Conservation (phyloP, 208 protist genomes). For the Leishmania major region DNA sequence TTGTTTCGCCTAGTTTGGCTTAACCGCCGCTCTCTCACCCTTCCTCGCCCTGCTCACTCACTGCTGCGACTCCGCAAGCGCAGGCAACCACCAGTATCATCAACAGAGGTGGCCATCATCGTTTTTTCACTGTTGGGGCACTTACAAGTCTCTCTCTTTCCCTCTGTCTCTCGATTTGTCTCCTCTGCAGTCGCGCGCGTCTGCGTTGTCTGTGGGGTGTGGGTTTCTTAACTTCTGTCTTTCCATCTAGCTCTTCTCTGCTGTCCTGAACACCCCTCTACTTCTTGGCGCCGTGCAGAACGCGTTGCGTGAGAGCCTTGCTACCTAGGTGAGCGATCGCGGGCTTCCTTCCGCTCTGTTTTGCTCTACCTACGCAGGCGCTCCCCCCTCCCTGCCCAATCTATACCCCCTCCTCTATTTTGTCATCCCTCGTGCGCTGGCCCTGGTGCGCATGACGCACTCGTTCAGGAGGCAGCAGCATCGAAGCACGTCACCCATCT, state of each 20-base stretch:
- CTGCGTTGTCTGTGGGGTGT: not conserved
- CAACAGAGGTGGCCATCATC: not conserved
- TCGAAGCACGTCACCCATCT: not conserved
- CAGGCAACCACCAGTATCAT: not conserved
- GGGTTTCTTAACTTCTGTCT: not conserved
- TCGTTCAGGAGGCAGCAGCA: not conserved
- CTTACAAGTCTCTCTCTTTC: not conserved
- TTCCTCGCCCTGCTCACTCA: not conserved
- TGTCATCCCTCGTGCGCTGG: not conserved
- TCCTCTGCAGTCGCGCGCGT: not conserved
- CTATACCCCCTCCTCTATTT: not conserved
- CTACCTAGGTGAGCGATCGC: not conserved
- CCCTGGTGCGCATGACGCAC: not conserved
- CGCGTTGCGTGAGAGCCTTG: not conserved
- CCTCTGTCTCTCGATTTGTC: not conserved
- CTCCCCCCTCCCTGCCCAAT: too few species aligned
- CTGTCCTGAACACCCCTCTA: not conserved
- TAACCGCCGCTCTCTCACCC: not conserved
- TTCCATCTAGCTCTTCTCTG: not conserved
- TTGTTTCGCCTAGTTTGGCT: not conserved
- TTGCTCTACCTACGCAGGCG: not conserved
- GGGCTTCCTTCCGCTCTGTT: not conserved
- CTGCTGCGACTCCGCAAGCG: not conserved
- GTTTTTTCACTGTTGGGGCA: not conserved
- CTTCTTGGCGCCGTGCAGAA: not conserved